phyloP scores from a whole-genome alignment of 148 eudicot species.

The Rheum nobile region DNA sequence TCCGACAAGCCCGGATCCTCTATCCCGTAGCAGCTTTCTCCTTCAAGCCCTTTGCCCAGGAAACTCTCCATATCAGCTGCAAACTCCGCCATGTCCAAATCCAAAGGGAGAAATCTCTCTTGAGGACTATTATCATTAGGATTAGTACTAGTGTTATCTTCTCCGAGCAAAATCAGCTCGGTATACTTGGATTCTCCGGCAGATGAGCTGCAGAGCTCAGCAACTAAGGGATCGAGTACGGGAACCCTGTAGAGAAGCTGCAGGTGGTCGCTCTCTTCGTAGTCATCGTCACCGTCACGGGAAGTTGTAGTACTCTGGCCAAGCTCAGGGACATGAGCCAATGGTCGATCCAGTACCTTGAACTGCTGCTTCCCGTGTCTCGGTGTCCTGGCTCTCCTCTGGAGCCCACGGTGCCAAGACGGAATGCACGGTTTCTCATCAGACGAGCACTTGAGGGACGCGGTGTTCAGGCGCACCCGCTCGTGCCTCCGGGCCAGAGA shows the following conservation, averaged over 20 bases:
- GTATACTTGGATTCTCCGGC: slow-evolving; percentile 4
- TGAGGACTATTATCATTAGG: background rate
- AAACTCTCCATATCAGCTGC: slow-evolving; percentile 51
- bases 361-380: slow-evolving; percentile 50
- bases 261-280: slow-evolving; percentile 26
- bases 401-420: slow-evolving; percentile 60
- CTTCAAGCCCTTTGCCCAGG: slow-evolving; percentile 61
- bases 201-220: slow-evolving; percentile 25
- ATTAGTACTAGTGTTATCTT: background rate
- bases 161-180: background rate
- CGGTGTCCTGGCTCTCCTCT: slow-evolving; percentile 56
- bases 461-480: slow-evolving; percentile 60
- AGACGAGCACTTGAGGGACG: slow-evolving; percentile 23
- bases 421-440: slow-evolving; percentile 29
- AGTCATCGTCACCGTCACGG: slow-evolving; percentile 33
- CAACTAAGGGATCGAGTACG: slow-evolving; percentile 40
- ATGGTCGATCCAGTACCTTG: slow-evolving; percentile 6
- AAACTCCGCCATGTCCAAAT: background rate
- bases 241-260: slow-evolving; percentile 76
- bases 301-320: slow-evolving; percentile 30
- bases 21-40: slow-evolving; percentile 46
- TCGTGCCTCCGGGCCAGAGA: slow-evolving; percentile 67
- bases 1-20: slow-evolving; percentile 47
- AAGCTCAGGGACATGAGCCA: slow-evolving; percentile 48
- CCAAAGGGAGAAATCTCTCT: background rate